Evolutionary conservation across 2,329 filamentous ascomycete species (phyloP).

Genomic region (Aspergillus novofumigatus): DNA sequence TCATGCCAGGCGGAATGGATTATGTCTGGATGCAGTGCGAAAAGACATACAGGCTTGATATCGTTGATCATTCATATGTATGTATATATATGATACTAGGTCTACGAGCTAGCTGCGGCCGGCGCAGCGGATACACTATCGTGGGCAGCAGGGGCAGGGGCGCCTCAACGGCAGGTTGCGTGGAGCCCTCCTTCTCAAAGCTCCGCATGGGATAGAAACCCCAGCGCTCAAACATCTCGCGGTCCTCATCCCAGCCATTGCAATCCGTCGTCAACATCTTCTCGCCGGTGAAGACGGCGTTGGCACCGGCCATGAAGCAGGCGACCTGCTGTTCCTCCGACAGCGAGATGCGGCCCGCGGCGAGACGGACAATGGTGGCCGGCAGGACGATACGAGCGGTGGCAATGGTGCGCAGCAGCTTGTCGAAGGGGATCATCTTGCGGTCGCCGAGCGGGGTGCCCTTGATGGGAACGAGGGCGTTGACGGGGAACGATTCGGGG

Average conservation of each 20-base stretch:
- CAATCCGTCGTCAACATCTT: slow-evolving; percentile 94
- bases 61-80: not conserved
- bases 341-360: slow-evolving; percentile 79
- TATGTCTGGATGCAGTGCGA: not conserved
- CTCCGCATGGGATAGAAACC: slow-evolving; percentile 72
- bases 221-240: slow-evolving; percentile 77
- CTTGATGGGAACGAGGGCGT: slow-evolving; percentile 84
- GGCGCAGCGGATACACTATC: slow-evolving; percentile 22
- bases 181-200: slow-evolving; percentile 41
- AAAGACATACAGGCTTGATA: not conserved
- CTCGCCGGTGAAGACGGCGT: slow-evolving; percentile 92
- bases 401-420: slow-evolving; percentile 76
- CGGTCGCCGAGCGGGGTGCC: slow-evolving; percentile 78
- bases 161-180: slow-evolving; percentile 4
- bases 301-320: slow-evolving; percentile 87
- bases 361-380: slow-evolving; percentile 78
- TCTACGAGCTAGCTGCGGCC: slow-evolving; percentile 27
- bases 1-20: too few relatives aligned
- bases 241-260: slow-evolving; percentile 87
- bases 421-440: slow-evolving; percentile 69
- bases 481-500: slow-evolving; percentile 88
- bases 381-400: slow-evolving; percentile 81
- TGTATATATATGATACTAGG: not conserved
- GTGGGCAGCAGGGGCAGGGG: slow-evolving; percentile 4
- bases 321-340: slow-evolving; percentile 82